Base-by-base conservation (phyloP, 2,329 filamentous ascomycete genomes). In the Sclerotinia sclerotiorum region DNA sequence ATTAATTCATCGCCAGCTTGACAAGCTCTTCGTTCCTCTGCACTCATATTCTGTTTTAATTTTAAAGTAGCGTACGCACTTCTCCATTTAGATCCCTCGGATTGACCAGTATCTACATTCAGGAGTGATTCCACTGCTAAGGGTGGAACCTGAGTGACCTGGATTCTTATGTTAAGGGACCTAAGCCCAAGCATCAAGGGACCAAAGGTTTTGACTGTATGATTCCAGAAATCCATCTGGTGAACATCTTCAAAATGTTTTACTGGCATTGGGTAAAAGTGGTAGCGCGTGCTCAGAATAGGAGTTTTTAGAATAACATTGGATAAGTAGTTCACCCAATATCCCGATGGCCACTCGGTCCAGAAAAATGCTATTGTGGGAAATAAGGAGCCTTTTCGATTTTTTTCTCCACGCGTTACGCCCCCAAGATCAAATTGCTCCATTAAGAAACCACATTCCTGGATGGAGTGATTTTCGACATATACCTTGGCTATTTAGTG, bases 261-360 rank as follows among this genome's bases (percentile, higher is more conserved):
- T 27, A 63, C 29, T 27, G 60, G 60, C 27, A 63, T 35, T 5
- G 60, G 60, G 32, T 63, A 63, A 27, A 51, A 63, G n/a, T 21
- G 17, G 32, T 51, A 51, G 5, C n/a, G 29, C 6, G 60, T 10
- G 6, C 7, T 39, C 15, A 63, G 46, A 19, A 17, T 10, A 17
- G 60, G 60, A 13, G n/a, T 39, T 51, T 51, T 63, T 21, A 63
- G 35, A 6, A 51, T 5, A 13, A 63, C 5, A 39, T 42, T 63
- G 5, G 60, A 39, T 35, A 2, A 0, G 17, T 63, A 63, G 5
- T 11, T 51, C n/a, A 17, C 46, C 46, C 46, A 63, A 63, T 51
- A 27, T 21, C 3, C 5, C 1, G 60, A 39, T 27, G 46, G 46
- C 60, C 60, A 63, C 8, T 63, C 60, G 15, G 48, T 51, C 60